Evolutionary conservation across 2,329 filamentous ascomycete genomes (phyloP).

Genomic region (Ophiosphaerella narmari): DNA sequence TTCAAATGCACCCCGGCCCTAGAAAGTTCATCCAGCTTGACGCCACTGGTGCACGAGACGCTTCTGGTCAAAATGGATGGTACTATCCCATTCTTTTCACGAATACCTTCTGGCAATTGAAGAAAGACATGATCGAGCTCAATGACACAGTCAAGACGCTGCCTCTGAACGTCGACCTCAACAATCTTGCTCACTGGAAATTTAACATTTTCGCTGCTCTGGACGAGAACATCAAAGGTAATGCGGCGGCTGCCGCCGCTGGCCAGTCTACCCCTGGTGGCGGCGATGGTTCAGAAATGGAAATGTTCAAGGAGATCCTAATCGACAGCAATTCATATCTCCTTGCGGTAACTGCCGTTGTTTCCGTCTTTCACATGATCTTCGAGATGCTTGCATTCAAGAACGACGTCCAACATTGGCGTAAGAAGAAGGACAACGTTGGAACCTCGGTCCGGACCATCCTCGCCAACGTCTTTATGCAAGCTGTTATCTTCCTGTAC

Average conservation of each 20-base stretch:
- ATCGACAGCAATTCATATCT: slow-evolving; percentile 94
- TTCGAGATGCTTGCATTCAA: slow-evolving; percentile 97
- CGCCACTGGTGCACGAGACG: slow-evolving; percentile 78
- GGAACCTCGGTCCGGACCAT: slow-evolving; percentile 96
- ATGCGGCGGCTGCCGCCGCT: slow-evolving; percentile 73
- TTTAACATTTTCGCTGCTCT: slow-evolving; percentile 83
- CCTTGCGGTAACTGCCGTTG: slow-evolving; percentile 79
- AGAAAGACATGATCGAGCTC: slow-evolving; percentile 84
- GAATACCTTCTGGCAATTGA: slow-evolving; percentile 98
- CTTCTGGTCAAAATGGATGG: slow-evolving; percentile 85
- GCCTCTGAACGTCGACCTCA: slow-evolving; percentile 81
- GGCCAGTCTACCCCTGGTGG: slow-evolving; percentile 73
- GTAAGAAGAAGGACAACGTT: slow-evolving; percentile 99
- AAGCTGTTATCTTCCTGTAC: slow-evolving; percentile 92
- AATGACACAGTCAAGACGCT: slow-evolving; percentile 86
- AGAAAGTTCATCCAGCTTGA: slow-evolving; percentile 82
- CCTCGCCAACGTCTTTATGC: slow-evolving; percentile 97
- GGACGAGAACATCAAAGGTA: slow-evolving; percentile 85
- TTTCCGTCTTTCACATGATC: slow-evolving; percentile 88
- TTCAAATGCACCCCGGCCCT: slow-evolving; percentile 71
- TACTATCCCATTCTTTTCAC: slow-evolving; percentile 89
- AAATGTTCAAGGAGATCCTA: slow-evolving; percentile 95
- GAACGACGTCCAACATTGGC: slow-evolving; percentile 95
- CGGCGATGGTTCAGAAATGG: slow-evolving; percentile 90
- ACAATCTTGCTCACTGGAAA: slow-evolving; percentile 84